Evolutionary conservation across 2,329 filamentous ascomycete genomes (phyloP), one percentile per base, ranked within the genome.

Genomic region (Sordariomycetes sp.): DNA sequence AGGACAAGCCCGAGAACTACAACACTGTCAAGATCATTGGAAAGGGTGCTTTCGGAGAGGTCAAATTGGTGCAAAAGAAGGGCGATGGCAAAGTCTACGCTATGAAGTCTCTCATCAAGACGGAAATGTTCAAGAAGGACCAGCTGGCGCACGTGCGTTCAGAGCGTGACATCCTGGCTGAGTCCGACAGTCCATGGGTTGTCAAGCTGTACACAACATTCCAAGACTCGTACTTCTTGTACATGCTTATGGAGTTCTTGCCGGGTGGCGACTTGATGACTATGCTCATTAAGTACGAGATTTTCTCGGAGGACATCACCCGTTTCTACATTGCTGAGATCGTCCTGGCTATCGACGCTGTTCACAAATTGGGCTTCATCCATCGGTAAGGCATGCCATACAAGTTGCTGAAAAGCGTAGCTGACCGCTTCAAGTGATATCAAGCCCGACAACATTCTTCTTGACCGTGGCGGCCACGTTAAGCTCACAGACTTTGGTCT

Each of bases 211-310:
- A 86, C 66, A 95, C 92, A 10, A 96, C 92, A 1, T 98, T 98
- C 70, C 92, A 98, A 62, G 92, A 98, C 56, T 73, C 75, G 30
- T 90, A 92, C 45, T 98, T 95, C 65, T 69, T 98, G 23, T 98
- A 98, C 68, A 92, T 98, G 81, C 71, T 98, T 41, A 98, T 98
- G 92, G 92, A 98, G 63, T 98, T 96, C 63, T 73, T 98, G 58
- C 92, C 92, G 7, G 92, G 92, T 59, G 92, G 92, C 59, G 92
- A 98, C 65, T 62, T 98, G 57, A 98, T 98, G 92, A 98, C 92
- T 4, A 98, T 98, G 92, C 71, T 98, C 47, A 98, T 98, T 68
- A 98, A 96, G 71, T 98, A 98, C 54, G 92, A 98, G 58, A 95
- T 98, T 57, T 98, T 98, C 59, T 94, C 87, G 0, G 90, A 96